Evolutionary conservation across 768 basidiomycete genomes (phyloP).

Genomic region (Macrolepiota dolichaula): DNA sequence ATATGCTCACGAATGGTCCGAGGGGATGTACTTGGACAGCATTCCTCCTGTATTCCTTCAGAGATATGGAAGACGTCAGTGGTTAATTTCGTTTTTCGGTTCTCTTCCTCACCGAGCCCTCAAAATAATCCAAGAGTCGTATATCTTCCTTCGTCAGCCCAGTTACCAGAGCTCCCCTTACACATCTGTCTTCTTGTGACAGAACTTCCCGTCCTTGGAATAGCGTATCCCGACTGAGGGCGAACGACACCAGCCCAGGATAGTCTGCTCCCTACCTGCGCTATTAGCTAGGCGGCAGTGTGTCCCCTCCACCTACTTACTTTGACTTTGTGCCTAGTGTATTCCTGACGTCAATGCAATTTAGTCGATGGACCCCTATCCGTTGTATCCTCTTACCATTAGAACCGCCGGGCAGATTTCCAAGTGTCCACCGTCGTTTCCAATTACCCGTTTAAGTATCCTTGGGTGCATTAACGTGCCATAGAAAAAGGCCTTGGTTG

Average conservation of each 20-base stretch:
- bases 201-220: slow-evolving; percentile 42
- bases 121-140: slow-evolving; percentile 71
- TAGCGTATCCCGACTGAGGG: slow-evolving; percentile 37
- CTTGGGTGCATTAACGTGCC: slow-evolving; percentile 89
- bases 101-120: slow-evolving; percentile 58
- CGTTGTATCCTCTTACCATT: slow-evolving; percentile 42
- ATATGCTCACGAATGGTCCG: slow-evolving; percentile 32
- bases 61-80: neutral
- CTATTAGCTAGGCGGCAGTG: neutral
- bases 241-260: slow-evolving; percentile 73
- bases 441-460: slow-evolving; percentile 75
- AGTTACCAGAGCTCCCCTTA: slow-evolving; percentile 74
- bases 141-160: slow-evolving; percentile 71
- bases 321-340: slow-evolving; percentile 79
- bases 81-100: neutral
- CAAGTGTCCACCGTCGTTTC: slow-evolving; percentile 60
- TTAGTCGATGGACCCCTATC: neutral
- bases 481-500: slow-evolving; percentile 71
- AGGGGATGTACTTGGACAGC: slow-evolving; percentile 57
- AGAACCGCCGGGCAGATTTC: slow-evolving; percentile 72
- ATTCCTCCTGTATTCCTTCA: slow-evolving; percentile 70
- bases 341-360: slow-evolving; percentile 42
- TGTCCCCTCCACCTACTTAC: slow-evolving; percentile 25
- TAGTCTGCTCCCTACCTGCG: slow-evolving; percentile 62
- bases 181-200: slow-evolving; percentile 58